These are phyloP conservation scores for Hypoxylon sp. DNA, from an alignment of 2,329 filamentous ascomycete genomes.

Conservation along the genomic window DNA sequence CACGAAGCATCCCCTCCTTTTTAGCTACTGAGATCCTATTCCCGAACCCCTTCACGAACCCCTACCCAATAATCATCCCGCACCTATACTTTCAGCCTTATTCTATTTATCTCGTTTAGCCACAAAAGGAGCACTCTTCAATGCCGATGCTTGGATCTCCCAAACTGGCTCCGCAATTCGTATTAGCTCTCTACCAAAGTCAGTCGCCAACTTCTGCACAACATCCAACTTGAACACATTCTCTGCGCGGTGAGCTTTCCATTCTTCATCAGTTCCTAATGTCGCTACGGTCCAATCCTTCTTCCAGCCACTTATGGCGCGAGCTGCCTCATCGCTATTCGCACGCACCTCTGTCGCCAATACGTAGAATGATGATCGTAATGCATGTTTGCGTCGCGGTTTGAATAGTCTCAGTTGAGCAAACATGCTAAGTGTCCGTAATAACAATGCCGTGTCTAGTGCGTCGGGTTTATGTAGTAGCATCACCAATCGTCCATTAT, in stretches of 20 bases:
- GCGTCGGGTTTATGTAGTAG: slow-evolving; percentile 66
- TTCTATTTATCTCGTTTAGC: too few relatives aligned
- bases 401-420: slow-evolving; percentile 62
- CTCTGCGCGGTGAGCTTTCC: not conserved
- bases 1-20: too few relatives aligned
- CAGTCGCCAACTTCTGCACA: slow-evolving; percentile 52
- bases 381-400: slow-evolving; percentile 58
- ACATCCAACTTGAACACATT: slow-evolving; percentile 24
- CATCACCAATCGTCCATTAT: slow-evolving; percentile 64
- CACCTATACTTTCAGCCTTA: too few relatives aligned
- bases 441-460: slow-evolving; percentile 56
- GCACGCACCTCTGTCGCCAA: slow-evolving; percentile 62
- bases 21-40: too few relatives aligned
- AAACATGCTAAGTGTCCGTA: slow-evolving; percentile 62
- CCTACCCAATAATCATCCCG: too few relatives aligned
- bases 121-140: slow-evolving; percentile 52
- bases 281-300: slow-evolving; percentile 58
- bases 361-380: slow-evolving; percentile 68
- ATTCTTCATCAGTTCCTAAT: slow-evolving; percentile 55
- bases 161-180: slow-evolving; percentile 55
- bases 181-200: slow-evolving; percentile 57
- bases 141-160: slow-evolving; percentile 55
- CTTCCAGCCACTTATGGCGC: slow-evolving; percentile 60
- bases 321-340: slow-evolving; percentile 51
- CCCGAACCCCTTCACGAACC: too few relatives aligned